Evolutionary conservation across 2,329 filamentous ascomycete species (phyloP).

Genomic region (Fusarium gaditjirri): DNA sequence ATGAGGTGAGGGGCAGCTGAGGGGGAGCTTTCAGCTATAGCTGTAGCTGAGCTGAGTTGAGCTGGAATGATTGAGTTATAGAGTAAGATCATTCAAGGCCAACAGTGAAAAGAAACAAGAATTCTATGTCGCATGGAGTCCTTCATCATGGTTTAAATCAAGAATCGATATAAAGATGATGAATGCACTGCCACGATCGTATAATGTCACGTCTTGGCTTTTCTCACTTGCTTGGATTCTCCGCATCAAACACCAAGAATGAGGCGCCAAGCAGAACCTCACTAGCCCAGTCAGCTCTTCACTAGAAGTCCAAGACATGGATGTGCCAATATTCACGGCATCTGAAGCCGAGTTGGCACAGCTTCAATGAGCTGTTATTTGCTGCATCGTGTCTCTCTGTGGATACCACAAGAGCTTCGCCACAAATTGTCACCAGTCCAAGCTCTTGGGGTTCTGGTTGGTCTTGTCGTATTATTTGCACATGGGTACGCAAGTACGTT

Average conservation of each 20-base stretch:
- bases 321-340: constrained; percentile 14
- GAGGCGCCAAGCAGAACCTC: constrained; percentile 7
- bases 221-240: neutral
- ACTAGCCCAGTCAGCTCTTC: neutral
- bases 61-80: neutral
- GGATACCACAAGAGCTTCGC: constrained; percentile 34
- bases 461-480: neutral
- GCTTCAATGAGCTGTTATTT: constrained; percentile 14
- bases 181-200: constrained; percentile 28
- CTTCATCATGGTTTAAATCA: constrained; percentile 4
- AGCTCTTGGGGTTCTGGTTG: constrained; percentile 18
- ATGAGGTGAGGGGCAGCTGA: constrained; percentile 33
- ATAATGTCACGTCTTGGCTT: constrained; percentile 14
- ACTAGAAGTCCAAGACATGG: neutral
- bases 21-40: constrained; percentile 8
- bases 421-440: constrained; percentile 19
- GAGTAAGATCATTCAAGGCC: neutral
- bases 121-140: neutral
- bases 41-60: neutral
- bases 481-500: neutral
- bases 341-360: constrained; percentile 25
- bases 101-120: neutral
- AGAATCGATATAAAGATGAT: neutral
- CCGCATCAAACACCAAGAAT: neutral
- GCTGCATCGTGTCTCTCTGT: constrained; percentile 30